Evolutionary conservation across 2,329 filamentous ascomycete species (phyloP).

Genomic region (Dothistroma septosporum): DNA sequence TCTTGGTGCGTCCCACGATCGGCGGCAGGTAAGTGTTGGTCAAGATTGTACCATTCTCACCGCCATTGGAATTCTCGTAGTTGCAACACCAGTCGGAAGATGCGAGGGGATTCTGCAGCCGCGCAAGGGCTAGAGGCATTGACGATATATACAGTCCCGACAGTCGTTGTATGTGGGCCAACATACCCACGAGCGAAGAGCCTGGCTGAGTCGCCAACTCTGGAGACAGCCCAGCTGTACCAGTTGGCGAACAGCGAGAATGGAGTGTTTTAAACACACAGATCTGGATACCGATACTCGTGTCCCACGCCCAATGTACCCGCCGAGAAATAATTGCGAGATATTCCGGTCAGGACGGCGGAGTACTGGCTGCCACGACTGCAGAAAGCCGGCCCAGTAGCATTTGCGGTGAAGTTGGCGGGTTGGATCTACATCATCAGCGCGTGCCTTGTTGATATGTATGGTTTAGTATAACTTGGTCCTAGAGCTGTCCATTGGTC

Average conservation of each 20-base stretch:
- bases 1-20: conserved; percentile 53
- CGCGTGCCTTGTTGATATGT: not conserved
- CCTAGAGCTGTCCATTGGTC: conserved; percentile 48
- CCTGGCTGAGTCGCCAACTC: conserved; percentile 59
- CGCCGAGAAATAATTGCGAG: conserved; percentile 56
- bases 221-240: conserved; percentile 43
- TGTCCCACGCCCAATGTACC: conserved; percentile 58
- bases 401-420: conserved; percentile 51
- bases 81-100: conserved; percentile 61
- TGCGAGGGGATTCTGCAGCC: conserved; percentile 59
- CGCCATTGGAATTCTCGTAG: conserved; percentile 53
- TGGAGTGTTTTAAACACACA: conserved; percentile 47
- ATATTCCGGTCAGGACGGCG: conserved; percentile 55
- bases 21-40: conserved; percentile 51
- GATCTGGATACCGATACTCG: conserved; percentile 42
- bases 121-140: conserved; percentile 52
- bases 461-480: conserved; percentile 19
- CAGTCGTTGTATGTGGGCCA: conserved; percentile 51
- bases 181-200: conserved; percentile 60
- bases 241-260: conserved; percentile 64
- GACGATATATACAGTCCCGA: conserved; percentile 56
- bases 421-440: conserved; percentile 46
- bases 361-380: conserved; percentile 56
- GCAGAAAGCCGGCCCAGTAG: conserved; percentile 53
- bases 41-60: conserved; percentile 48